These are phyloP conservation scores for Neospermospora avenae DNA, from an alignment of 2,329 filamentous ascomycete species.

Conservation along the genomic window DNA sequence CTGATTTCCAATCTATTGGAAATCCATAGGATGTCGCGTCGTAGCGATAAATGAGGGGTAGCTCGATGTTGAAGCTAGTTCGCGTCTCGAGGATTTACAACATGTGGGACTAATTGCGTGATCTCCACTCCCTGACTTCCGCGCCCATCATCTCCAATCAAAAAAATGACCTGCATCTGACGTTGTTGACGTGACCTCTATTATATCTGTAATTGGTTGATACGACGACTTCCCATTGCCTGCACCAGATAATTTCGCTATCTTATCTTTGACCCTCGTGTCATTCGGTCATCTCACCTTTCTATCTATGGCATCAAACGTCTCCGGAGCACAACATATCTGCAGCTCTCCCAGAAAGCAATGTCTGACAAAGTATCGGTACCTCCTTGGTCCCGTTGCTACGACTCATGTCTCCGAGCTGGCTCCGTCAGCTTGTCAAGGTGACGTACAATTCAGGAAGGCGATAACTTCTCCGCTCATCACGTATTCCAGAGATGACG, in stretches of 20 bases:
- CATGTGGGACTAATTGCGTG: slow-evolving; percentile 27
- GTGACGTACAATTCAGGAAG: neutral
- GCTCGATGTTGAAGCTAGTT: neutral
- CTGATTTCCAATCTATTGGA: slow-evolving; percentile 20
- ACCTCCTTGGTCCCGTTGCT: neutral
- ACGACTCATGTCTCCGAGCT: neutral
- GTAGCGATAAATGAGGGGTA: slow-evolving; percentile 11
- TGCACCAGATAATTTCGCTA: neutral
- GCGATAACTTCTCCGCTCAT: neutral
- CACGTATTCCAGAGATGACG: neutral
- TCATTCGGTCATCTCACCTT: neutral
- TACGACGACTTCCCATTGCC: neutral
- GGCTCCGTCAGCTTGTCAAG: neutral
- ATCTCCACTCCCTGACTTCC: slow-evolving; percentile 7
- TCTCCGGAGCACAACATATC: slow-evolving; percentile 15
- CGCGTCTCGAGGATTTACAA: slow-evolving; percentile 14
- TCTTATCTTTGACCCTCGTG: neutral
- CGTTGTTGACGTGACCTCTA: neutral
- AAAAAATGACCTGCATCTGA: neutral
- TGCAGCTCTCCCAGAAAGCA: neutral
- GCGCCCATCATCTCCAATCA: neutral
- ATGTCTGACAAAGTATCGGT: neutral
- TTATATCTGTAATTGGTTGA: neutral
- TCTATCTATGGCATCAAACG: slow-evolving; percentile 16
- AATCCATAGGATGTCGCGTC: neutral